phyloP scores from a whole-genome alignment of 768 basidiomycete species.

The Kwoniella newhampshirensis region DNA sequence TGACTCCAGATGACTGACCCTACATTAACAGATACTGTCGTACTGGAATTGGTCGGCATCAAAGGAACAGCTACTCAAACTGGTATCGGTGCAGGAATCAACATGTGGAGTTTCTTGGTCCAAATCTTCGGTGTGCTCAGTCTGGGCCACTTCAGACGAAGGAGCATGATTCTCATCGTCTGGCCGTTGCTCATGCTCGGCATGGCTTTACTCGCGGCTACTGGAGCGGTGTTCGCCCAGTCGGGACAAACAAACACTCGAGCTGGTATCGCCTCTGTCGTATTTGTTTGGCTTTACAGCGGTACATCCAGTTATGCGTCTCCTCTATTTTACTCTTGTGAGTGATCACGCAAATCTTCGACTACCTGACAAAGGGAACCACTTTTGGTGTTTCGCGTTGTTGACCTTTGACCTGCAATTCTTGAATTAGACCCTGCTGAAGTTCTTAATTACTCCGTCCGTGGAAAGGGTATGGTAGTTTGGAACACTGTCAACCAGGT shows the following conservation, averaged over 20 bases:
- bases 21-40: too few species aligned
- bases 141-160: constrained; percentile 13
- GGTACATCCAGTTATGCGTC: background rate
- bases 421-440: constrained; percentile 32
- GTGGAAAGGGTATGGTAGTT: constrained; percentile 32
- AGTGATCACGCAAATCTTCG: too few species aligned
- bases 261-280: constrained; percentile 50
- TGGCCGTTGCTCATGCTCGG: constrained; percentile 13
- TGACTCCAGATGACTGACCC: too few species aligned
- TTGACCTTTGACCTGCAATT: too few species aligned
- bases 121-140: constrained; percentile 6
- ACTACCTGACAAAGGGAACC: too few species aligned
- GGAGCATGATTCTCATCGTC: constrained; percentile 11
- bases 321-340: constrained; percentile 16
- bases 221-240: background rate
- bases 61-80: background rate
- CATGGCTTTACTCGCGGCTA: constrained; percentile 6
- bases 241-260: constrained; percentile 10
- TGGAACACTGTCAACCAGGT: constrained; percentile 18
- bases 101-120: constrained; percentile 3
- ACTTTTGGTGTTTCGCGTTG: too few species aligned
- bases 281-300: constrained; percentile 8
- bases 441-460: constrained; percentile 26
- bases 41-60: constrained; percentile 3
- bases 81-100: constrained; percentile 2